phyloP scores from a whole-genome alignment of 192 early-diverging fungal species.

The Coemansia sp. region DNA sequence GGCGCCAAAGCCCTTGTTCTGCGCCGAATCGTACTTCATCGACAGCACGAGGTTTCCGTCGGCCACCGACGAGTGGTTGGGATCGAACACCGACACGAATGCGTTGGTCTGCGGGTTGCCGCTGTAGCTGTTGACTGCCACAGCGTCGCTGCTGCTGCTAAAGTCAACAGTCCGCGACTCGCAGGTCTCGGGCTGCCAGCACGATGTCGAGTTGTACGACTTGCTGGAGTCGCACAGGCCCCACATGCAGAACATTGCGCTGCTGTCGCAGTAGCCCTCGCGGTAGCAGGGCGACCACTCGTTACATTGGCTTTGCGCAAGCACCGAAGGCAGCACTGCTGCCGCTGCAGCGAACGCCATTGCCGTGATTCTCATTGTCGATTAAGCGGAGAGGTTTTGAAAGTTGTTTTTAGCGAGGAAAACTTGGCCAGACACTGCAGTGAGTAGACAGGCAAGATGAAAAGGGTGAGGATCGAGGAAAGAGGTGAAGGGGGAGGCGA shows the following conservation, averaged over 20 bases:
- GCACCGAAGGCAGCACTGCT: constrained; percentile 18
- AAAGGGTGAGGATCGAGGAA: background rate
- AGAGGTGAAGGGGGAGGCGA: background rate
- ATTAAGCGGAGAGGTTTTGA: background rate
- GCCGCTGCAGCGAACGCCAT: constrained; percentile 16
- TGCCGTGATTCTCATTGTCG: constrained; percentile 17
- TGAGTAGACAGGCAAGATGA: background rate
- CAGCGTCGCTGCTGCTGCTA: constrained; percentile 28
- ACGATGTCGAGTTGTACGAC: constrained; percentile 50
- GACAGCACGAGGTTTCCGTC: constrained; percentile 31
- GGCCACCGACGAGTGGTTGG: constrained; percentile 23
- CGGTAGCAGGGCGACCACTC: constrained; percentile 54
- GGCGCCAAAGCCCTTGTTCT: constrained; percentile 62
- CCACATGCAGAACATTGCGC: constrained; percentile 49
- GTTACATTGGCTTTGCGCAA: constrained; percentile 38
- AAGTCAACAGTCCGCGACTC: constrained; percentile 34
- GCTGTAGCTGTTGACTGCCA: constrained; percentile 25
- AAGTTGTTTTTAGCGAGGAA: background rate
- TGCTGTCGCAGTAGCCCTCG: constrained; percentile 52
- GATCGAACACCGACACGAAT: constrained; percentile 54
- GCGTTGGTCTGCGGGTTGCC: constrained; percentile 44
- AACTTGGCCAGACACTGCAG: no score
- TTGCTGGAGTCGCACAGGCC: constrained; percentile 44
- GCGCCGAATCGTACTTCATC: constrained; percentile 40
- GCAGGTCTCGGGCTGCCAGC: constrained; percentile 48